Percentiles rank a stretch among this genome's conserved stretches.
These are phyloP conservation scores for Anthracocystis walkeri DNA, from an alignment of 1,284 basidiomycete genomes.

Conservation along the genomic window DNA sequence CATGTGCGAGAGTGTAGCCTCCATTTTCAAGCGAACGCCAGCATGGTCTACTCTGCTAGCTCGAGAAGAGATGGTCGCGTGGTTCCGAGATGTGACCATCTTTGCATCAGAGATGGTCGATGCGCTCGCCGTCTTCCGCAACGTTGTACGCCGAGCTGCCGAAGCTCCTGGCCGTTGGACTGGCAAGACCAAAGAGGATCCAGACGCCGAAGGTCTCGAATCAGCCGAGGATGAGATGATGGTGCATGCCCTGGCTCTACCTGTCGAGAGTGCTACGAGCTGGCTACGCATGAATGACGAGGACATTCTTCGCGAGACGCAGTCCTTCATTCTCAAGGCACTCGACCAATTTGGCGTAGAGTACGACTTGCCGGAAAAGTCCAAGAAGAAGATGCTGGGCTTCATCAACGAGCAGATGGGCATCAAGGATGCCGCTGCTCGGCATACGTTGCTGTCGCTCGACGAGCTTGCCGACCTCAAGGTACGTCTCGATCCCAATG, in stretches of 20 bases:
- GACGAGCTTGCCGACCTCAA: conserved; percentile 61
- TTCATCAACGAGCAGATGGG: conserved; percentile 63
- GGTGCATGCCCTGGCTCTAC: conserved; percentile 51
- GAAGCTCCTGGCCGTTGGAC: conserved; percentile 39
- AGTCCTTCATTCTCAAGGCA: conserved; percentile 59
- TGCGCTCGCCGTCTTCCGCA: conserved; percentile 50
- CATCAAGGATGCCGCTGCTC: conserved; percentile 44
- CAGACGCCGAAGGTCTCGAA: conserved; percentile 27
- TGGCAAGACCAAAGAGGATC: conserved; percentile 22
- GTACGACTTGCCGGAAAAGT: conserved; percentile 45
- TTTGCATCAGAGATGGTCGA: conserved; percentile 66
- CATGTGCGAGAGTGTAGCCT: conserved; percentile 59
- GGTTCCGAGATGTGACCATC: conserved; percentile 66
- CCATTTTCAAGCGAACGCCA: conserved; percentile 64
- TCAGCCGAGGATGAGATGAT: conserved; percentile 46
- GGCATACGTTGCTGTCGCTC: conserved; percentile 57
- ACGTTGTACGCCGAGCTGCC: conserved; percentile 47
- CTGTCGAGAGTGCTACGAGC: conserved; percentile 57
- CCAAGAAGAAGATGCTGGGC: conserved; percentile 55
- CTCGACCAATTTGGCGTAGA: conserved; percentile 54
- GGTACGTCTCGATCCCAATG: conserved; percentile 41
- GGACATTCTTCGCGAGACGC: conserved; percentile 64
- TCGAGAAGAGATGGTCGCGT: conserved; percentile 61
- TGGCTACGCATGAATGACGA: conserved; percentile 69
- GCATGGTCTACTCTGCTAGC: conserved; percentile 58